Evolutionary conservation across 1,139 yeast genomes (phyloP).

Genomic region (Taphrina confusa): DNA sequence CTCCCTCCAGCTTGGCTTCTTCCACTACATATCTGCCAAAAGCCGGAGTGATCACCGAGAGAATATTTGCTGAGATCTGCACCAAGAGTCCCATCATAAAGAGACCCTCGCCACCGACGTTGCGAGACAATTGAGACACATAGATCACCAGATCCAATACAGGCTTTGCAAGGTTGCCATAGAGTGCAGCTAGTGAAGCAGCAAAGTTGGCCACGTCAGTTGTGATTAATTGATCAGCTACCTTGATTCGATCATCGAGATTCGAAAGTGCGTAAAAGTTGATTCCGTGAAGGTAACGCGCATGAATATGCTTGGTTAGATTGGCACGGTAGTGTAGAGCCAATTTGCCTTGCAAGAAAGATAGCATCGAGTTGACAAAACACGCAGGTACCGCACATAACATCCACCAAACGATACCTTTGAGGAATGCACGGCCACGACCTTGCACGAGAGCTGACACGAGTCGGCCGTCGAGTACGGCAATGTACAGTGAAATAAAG

Average conservation of each 20-base stretch:
- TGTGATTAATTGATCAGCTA: slow-evolving; percentile 71
- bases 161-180: slow-evolving; percentile 87
- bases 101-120: slow-evolving; percentile 84
- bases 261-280: slow-evolving; percentile 60
- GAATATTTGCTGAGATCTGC: slow-evolving; percentile 72
- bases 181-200: slow-evolving; percentile 68
- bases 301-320: slow-evolving; percentile 64
- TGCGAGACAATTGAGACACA: slow-evolving; percentile 72
- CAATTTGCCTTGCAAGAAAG: slow-evolving; percentile 69
- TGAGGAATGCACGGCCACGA: slow-evolving; percentile 63
- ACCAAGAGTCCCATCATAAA: slow-evolving; percentile 77
- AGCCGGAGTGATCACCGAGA: slow-evolving; percentile 82
- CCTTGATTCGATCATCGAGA: slow-evolving; percentile 61
- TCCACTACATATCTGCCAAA: slow-evolving; percentile 80
- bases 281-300: slow-evolving; percentile 63
- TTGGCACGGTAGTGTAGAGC: slow-evolving; percentile 66
- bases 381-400: slow-evolving; percentile 84
- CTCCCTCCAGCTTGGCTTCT: slow-evolving; percentile 81
- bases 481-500: slow-evolving; percentile 74
- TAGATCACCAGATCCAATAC: slow-evolving; percentile 76
- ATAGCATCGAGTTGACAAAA: slow-evolving; percentile 69
- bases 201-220: slow-evolving; percentile 78
- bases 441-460: slow-evolving; percentile 82
- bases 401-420: slow-evolving; percentile 76
- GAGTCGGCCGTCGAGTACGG: slow-evolving; percentile 79